Evolutionary conservation across 2,329 filamentous ascomycete genomes (phyloP), one percentile per base, ranked within the genome.

Genomic region (Aureobasidium pullulans): DNA sequence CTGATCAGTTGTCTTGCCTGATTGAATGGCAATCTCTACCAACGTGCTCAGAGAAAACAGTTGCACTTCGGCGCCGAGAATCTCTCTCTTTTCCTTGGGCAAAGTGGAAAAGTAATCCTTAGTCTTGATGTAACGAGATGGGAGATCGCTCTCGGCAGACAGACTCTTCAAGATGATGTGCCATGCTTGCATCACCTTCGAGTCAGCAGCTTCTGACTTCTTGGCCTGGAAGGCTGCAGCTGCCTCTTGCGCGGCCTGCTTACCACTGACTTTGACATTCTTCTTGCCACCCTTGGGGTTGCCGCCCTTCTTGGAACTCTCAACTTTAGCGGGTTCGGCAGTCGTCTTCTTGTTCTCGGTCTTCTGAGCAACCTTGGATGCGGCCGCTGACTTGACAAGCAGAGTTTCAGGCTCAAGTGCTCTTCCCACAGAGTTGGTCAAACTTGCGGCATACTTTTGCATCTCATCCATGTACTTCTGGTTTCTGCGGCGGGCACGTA

Each of bases 381-480:
- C 47, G 5, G 47, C 36, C 16, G 32, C 47, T 15, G 46, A 50
- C n/a, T 59, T 59, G 32, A 50, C 67, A n/a, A 68, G 67, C 19
- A 81, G 77, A 4, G 76, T 82, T 67, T 89, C 85, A 0, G 85
- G 85, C 28, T 86, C 77, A 5, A 89, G 76, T 2, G 74, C 75
- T 63, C 84, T 87, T 3, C 85, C 86, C 1, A 79, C 75, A 0
- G 83, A 77, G 60, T 84, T 86, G 0, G 85, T 88, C 48, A 90
- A 75, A 70, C 85, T 89, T 11, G 84, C 85, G 1, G 88, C 85
- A 68, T 90, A 91, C 1, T 79, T 76, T 31, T 79, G 78, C 71
- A 87, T 87, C 61, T 88, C 84, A 1, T 81, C 79, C 81, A 88
- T 87, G 66, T 83, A 84, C 54, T 76, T 77, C 65, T 90, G 86